These are phyloP conservation scores for Pseudozyma flocculosa DNA, from an alignment of 1,284 basidiomycete species.

Conservation along the genomic window DNA sequence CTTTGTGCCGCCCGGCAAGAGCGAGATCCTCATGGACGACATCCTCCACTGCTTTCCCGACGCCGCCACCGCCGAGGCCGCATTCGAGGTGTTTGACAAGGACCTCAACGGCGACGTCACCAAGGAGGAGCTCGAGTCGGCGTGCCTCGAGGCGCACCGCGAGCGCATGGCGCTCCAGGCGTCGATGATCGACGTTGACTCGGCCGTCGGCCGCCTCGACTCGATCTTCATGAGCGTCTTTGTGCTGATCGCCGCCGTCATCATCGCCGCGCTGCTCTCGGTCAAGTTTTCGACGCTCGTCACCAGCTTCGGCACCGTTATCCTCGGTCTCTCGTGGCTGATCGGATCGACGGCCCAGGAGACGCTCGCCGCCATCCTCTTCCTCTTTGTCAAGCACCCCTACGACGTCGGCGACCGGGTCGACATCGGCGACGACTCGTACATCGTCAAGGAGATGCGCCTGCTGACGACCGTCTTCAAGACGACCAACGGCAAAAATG, in stretches of 20 bases:
- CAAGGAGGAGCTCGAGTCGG: slow-evolving; percentile 74
- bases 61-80: slow-evolving; percentile 52
- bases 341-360: slow-evolving; percentile 72
- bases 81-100: slow-evolving; percentile 77
- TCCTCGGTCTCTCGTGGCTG: slow-evolving; percentile 85
- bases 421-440: slow-evolving; percentile 62
- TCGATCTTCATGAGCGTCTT: slow-evolving; percentile 62
- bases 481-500: slow-evolving; percentile 30
- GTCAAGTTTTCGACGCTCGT: slow-evolving; percentile 72
- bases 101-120: slow-evolving; percentile 78
- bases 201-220: slow-evolving; percentile 66
- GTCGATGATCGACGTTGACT: slow-evolving; percentile 87
- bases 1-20: slow-evolving; percentile 64
- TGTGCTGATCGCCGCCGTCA: slow-evolving; percentile 69
- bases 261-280: slow-evolving; percentile 64
- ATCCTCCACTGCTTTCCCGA: slow-evolving; percentile 71
- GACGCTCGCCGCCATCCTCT: slow-evolving; percentile 75
- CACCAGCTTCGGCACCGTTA: slow-evolving; percentile 76
- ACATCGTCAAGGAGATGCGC: slow-evolving; percentile 83
- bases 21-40: slow-evolving; percentile 67
- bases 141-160: slow-evolving; percentile 76
- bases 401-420: slow-evolving; percentile 79
- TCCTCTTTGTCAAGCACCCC: slow-evolving; percentile 79
- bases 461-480: slow-evolving; percentile 68
- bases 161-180: slow-evolving; percentile 81